Percentiles rank a stretch among this genome's conserved stretches.
Evolutionary conservation across 805 yeast species (phyloP).

Genomic region (Tetrapisispora fleetii): DNA sequence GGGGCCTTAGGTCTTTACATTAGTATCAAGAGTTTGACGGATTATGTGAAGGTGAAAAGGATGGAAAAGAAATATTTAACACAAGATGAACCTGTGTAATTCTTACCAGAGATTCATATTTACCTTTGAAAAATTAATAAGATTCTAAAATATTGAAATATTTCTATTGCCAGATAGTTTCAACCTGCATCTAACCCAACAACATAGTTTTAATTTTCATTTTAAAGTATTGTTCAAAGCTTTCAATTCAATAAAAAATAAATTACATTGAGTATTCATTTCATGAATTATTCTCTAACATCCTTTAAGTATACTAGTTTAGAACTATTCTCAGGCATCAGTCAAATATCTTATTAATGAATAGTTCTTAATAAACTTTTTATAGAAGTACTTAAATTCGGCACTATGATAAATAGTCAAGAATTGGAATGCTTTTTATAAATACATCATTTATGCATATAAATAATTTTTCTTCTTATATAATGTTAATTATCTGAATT

Average conservation of each 20-base stretch:
- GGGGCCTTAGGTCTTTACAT: slow-evolving; percentile 62
- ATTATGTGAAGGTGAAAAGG: slow-evolving; percentile 64
- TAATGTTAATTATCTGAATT: slow-evolving; percentile 26
- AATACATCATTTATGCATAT: not conserved
- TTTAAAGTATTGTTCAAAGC: not conserved
- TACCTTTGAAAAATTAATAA: too few species aligned
- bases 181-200: too few species aligned
- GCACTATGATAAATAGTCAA: not conserved
- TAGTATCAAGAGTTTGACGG: slow-evolving; percentile 55
- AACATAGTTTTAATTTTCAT: too few species aligned
- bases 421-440: not conserved
- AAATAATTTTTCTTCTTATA: not conserved
- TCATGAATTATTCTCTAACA: not conserved
- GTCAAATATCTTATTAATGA: not conserved
- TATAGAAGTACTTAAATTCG: not conserved
- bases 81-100: slow-evolving; percentile 11
- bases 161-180: too few species aligned
- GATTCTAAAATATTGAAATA: too few species aligned
- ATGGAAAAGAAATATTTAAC: slow-evolving; percentile 43
- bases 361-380: not conserved
- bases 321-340: not conserved
- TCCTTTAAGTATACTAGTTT: not conserved
- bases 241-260: not conserved
- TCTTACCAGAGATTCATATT: not conserved
- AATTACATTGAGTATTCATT: not conserved